These are phyloP conservation scores for Exserohilum rostratum DNA, from an alignment of 2,329 filamentous ascomycete genomes.

Conservation along the genomic window DNA sequence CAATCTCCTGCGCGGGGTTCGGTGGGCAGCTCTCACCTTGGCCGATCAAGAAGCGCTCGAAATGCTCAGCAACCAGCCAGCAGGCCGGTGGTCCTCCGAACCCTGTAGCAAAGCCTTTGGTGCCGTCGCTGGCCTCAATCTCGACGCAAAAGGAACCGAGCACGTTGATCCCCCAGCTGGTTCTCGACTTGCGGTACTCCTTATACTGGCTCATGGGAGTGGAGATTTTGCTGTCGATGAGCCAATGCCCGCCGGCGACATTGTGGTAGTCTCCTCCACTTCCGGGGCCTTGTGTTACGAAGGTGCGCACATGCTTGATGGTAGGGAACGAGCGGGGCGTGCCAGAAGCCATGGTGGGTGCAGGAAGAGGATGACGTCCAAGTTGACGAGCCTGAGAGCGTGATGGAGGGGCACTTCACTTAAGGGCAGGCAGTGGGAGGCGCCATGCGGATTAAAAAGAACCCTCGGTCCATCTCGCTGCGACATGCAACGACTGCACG, in stretches of 20 bases:
- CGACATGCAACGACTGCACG: slow-evolving; percentile 28
- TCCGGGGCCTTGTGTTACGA: slow-evolving; percentile 69
- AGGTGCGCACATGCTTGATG: slow-evolving; percentile 77
- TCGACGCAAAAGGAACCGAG: slow-evolving; percentile 91
- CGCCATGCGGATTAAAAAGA: slow-evolving; percentile 10
- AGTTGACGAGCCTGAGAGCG: background rate
- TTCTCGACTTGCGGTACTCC: slow-evolving; percentile 83
- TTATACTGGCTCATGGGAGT: slow-evolving; percentile 92
- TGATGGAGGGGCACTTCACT: slow-evolving; percentile 20
- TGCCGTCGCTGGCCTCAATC: slow-evolving; percentile 86
- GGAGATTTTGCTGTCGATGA: slow-evolving; percentile 89
- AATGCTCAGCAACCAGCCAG: slow-evolving; percentile 93
- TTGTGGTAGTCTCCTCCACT: slow-evolving; percentile 79
- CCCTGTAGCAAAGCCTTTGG: slow-evolving; percentile 91
- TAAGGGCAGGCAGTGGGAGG: background rate
- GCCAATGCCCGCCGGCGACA: slow-evolving; percentile 75
- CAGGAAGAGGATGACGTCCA: slow-evolving; percentile 2
- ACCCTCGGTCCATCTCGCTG: slow-evolving; percentile 43
- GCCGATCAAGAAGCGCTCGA: slow-evolving; percentile 87
- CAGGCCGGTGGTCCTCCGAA: slow-evolving; percentile 93
- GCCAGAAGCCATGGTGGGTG: slow-evolving; percentile 35
- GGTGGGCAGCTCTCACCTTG: slow-evolving; percentile 57
- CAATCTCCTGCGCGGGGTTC: background rate
- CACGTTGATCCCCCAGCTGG: slow-evolving; percentile 95
- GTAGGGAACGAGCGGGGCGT: slow-evolving; percentile 67